Evolutionary conservation across 768 basidiomycete species (phyloP).

Genomic region (Rhodotorula graminis): DNA sequence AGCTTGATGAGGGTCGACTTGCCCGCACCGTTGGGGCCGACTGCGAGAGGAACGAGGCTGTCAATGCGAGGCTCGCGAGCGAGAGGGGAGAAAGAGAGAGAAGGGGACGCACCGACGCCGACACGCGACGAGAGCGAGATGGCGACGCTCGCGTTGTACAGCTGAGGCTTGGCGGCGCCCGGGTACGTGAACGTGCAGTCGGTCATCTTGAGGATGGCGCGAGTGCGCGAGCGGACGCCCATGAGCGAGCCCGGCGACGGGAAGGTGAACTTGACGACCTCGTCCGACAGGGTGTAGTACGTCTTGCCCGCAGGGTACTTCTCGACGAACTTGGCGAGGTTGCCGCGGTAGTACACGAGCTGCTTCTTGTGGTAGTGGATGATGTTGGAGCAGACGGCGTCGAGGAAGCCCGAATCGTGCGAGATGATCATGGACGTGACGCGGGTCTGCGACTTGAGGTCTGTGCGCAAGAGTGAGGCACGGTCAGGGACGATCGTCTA

Average conservation of each 20-base stretch:
- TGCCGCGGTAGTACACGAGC: conserved; percentile 91
- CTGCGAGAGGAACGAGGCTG: no score
- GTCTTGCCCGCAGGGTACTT: conserved; percentile 88
- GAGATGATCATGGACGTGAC: conserved; percentile 90
- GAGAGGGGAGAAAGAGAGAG: conserved; percentile 49
- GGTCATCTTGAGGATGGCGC: conserved; percentile 87
- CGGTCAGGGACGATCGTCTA: not conserved
- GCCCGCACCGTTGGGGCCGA: conserved; percentile 87
- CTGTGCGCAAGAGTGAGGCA: not conserved
- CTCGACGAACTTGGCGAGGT: conserved; percentile 72
- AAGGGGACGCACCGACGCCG: conserved; percentile 57
- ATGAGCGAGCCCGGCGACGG: conserved; percentile 91
- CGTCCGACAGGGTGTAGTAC: conserved; percentile 92
- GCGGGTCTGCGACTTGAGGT: conserved; percentile 71
- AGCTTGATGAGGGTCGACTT: conserved; percentile 95
- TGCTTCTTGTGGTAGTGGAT: conserved; percentile 96
- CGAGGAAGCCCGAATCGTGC: conserved; percentile 95
- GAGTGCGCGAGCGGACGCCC: conserved; percentile 92
- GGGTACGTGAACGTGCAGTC: conserved; percentile 94
- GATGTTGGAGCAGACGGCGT: conserved; percentile 91
- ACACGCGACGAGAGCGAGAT: conserved; percentile 96
- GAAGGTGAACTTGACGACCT: conserved; percentile 90
- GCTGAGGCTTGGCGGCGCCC: conserved; percentile 69
- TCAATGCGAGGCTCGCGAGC: not conserved
- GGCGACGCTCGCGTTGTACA: conserved; percentile 83